Conservation (phyloP, 2,329 filamentous ascomycete genomes). For the Pseudopyricularia javanii region DNA sequence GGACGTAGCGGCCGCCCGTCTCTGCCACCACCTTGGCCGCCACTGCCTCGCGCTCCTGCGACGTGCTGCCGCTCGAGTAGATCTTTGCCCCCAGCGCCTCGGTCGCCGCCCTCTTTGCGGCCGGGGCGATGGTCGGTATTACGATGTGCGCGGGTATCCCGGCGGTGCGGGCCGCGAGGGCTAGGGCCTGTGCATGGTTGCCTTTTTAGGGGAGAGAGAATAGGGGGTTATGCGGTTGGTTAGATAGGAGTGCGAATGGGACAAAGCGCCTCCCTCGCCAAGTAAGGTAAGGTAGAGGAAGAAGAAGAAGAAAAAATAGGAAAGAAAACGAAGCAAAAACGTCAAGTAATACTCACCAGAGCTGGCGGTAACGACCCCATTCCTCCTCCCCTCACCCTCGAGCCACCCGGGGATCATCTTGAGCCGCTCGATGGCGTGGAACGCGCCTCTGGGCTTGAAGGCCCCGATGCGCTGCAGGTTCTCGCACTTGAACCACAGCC, state of each 20-base stretch:
- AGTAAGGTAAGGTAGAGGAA: background rate
- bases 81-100: slow-evolving; percentile 64
- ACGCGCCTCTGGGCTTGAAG: slow-evolving; percentile 86
- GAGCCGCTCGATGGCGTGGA: slow-evolving; percentile 67
- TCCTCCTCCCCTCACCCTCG: slow-evolving; percentile 42
- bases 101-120: slow-evolving; percentile 81
- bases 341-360: slow-evolving; percentile 51
- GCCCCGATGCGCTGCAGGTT: slow-evolving; percentile 84
- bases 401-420: slow-evolving; percentile 49
- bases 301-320: background rate
- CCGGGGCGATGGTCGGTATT: slow-evolving; percentile 77
- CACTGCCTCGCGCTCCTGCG: slow-evolving; percentile 67
- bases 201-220: slow-evolving; percentile 33
- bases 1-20: slow-evolving; percentile 69
- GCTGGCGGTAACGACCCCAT: slow-evolving; percentile 81
- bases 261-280: background rate
- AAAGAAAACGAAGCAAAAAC: slow-evolving; percentile 3
- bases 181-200: slow-evolving; percentile 88
- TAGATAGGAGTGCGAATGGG: background rate
- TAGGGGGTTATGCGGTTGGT: background rate
- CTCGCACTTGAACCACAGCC: slow-evolving; percentile 91
- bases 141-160: slow-evolving; percentile 74
- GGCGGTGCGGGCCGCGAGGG: slow-evolving; percentile 67
- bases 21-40: slow-evolving; percentile 54
- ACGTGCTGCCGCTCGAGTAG: slow-evolving; percentile 72